phyloP scores from a whole-genome alignment of 768 basidiomycete genomes.

The Paxillus involutus region DNA sequence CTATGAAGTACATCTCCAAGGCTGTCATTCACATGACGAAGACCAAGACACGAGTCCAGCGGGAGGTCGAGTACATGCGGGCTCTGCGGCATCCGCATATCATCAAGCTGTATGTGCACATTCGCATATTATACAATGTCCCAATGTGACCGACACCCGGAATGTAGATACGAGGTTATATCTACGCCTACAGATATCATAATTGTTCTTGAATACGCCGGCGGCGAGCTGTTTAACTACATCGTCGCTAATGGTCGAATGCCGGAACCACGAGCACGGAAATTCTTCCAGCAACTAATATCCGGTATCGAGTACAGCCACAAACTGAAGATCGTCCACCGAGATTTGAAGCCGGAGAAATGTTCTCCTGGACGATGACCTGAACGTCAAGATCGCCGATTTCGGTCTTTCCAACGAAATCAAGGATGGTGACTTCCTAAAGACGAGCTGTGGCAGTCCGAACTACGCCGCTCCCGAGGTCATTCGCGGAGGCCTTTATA shows the following conservation, averaged over 20 bases:
- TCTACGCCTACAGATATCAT: constrained; percentile 95
- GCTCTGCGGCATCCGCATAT: constrained; percentile 94
- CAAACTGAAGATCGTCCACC: constrained; percentile 94
- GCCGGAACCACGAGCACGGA: constrained; percentile 81
- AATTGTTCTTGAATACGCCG: constrained; percentile 96
- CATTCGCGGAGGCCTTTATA: constrained; percentile 91
- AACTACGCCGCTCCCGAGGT: constrained; percentile 99
- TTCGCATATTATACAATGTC: constrained; percentile 3
- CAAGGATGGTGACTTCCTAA: constrained; percentile 93
- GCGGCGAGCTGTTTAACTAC: constrained; percentile 97
- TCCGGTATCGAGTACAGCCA: constrained; percentile 98
- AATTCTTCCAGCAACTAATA: constrained; percentile 98
- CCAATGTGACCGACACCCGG: constrained; percentile 4
- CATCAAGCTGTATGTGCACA: constrained; percentile 80
- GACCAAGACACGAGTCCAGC: constrained; percentile 88
- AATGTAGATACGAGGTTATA: constrained; percentile 78
- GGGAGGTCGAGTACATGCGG: constrained; percentile 97
- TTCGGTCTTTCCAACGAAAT: constrained; percentile 97
- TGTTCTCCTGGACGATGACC: constrained; percentile 78
- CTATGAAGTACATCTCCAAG: constrained; percentile 97
- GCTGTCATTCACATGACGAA: constrained; percentile 89
- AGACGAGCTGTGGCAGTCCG: constrained; percentile 96
- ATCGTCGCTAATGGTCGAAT: constrained; percentile 94
- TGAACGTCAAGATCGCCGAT: constrained; percentile 98
- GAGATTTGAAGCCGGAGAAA: constrained; percentile 99